Percentiles rank a stretch among this genome's conserved stretches.
Evolutionary conservation across 2,329 filamentous ascomycete species (phyloP).

Genomic region (Penicillium paneum): DNA sequence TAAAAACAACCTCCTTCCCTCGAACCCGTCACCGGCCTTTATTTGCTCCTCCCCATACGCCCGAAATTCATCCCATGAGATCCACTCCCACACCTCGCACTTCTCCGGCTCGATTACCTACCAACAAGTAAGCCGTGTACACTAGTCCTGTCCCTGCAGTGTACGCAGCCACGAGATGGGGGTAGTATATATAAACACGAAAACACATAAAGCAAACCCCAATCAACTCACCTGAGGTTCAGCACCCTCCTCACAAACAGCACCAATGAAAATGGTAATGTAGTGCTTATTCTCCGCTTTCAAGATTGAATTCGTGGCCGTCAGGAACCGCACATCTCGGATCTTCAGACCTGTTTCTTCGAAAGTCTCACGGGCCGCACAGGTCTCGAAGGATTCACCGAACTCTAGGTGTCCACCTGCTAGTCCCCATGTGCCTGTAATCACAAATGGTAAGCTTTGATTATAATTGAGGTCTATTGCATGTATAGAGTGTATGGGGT

Average conservation of each 20-base stretch:
- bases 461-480: not conserved
- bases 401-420: conserved; percentile 75
- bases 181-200: not conserved
- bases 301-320: conserved; percentile 67
- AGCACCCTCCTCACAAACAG: conserved; percentile 46
- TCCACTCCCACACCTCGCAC: conserved; percentile 56
- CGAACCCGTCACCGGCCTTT: conserved; percentile 26
- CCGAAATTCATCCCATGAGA: conserved; percentile 49
- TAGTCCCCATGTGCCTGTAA: conserved; percentile 60
- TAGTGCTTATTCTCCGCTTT: conserved; percentile 63
- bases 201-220: not conserved
- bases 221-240: conserved; percentile 52
- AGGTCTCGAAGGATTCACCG: conserved; percentile 60
- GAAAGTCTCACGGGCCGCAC: conserved; percentile 63
- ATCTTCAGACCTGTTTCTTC: conserved; percentile 69
- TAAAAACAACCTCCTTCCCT: conserved; percentile 43
- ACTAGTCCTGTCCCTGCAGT: not conserved
- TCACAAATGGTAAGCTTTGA: not conserved
- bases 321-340: conserved; percentile 52
- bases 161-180: not conserved
- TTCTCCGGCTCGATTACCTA: conserved; percentile 50
- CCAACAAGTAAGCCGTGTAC: not conserved
- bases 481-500: not conserved
- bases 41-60: conserved; percentile 29
- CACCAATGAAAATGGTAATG: conserved; percentile 67